Conservation (phyloP, 148 eudicot species). For the Selenicereus undatus region DNA sequence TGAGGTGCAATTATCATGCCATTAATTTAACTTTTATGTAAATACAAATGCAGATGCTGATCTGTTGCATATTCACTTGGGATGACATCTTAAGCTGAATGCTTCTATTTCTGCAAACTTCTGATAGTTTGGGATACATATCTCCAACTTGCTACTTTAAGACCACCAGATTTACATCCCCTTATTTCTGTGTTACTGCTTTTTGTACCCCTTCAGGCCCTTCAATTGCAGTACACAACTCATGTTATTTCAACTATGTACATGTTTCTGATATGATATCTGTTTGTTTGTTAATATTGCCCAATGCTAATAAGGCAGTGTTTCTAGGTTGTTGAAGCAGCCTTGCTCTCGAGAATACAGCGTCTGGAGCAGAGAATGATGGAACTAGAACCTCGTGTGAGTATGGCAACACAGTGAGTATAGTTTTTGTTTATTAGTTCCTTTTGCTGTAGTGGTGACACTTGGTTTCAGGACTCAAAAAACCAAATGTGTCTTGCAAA, state of each 20-base stretch:
- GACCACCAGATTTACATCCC: background rate
- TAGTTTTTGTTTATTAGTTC: slow-evolving; percentile 18
- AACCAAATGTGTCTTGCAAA: slow-evolving; percentile 9
- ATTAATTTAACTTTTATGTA: background rate
- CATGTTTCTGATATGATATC: background rate
- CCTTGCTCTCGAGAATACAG: slow-evolving; percentile 84
- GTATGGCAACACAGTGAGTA: slow-evolving; percentile 70
- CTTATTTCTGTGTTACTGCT: background rate
- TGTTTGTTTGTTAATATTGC: background rate
- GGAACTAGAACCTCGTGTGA: slow-evolving; percentile 98
- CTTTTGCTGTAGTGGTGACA: background rate
- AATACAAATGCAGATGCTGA: background rate
- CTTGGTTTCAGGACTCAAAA: slow-evolving; percentile 7
- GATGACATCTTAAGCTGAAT: background rate
- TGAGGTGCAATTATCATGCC: slow-evolving; percentile 49
- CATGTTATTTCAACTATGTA: background rate
- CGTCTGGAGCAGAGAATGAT: slow-evolving; percentile 74
- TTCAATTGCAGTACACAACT: background rate
- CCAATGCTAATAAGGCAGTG: slow-evolving; percentile 1
- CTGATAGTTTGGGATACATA: no score
- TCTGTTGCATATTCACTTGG: background rate
- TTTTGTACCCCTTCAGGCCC: background rate
- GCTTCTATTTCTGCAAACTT: background rate
- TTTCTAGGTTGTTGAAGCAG: slow-evolving; percentile 93
- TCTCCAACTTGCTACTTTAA: background rate